Conservation (phyloP, 2,329 filamentous ascomycete genomes). For the Domatiomyces globalis region DNA sequence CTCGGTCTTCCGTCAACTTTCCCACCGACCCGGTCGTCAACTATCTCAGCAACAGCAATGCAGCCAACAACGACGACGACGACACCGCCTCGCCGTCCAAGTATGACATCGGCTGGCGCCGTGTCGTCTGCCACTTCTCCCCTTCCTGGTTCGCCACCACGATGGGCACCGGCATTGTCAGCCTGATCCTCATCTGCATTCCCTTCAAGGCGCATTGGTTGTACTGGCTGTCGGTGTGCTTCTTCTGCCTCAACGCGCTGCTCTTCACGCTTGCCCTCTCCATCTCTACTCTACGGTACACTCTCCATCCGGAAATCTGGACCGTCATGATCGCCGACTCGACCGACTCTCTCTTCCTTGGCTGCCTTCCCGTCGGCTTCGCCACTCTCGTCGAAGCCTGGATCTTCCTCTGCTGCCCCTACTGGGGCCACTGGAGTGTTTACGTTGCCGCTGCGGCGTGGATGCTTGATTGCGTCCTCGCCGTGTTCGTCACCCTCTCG, state of each 20-base stretch:
- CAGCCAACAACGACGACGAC: too few species aligned
- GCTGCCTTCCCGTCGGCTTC: constrained; percentile 54
- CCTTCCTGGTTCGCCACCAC: constrained; percentile 47
- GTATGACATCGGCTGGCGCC: too few species aligned
- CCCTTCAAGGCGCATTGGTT: constrained; percentile 47
- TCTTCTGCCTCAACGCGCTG: constrained; percentile 47
- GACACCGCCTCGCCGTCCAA: too few species aligned
- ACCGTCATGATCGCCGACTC: constrained; percentile 51
- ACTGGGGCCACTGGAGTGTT: constrained; percentile 47
- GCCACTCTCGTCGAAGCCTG: constrained; percentile 55
- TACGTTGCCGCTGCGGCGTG: too few species aligned
- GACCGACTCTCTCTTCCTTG: constrained; percentile 53
- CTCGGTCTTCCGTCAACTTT: too few species aligned
- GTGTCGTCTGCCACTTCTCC: too few species aligned
- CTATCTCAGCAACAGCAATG: too few species aligned
- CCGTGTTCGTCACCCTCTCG: constrained; percentile 40
- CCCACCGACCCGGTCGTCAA: too few species aligned
- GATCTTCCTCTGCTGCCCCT: constrained; percentile 43
- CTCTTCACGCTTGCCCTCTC: constrained; percentile 37
- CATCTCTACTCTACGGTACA: constrained; percentile 47
- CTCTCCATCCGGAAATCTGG: constrained; percentile 53
- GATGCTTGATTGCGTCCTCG: constrained; percentile 43
- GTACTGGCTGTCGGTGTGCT: constrained; percentile 43
- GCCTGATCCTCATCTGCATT: constrained; percentile 47
- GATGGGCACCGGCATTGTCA: constrained; percentile 57